Evolutionary conservation across 2,329 filamentous ascomycete species (phyloP).

Genomic region (Hawksworthiomyces lignivorus): DNA sequence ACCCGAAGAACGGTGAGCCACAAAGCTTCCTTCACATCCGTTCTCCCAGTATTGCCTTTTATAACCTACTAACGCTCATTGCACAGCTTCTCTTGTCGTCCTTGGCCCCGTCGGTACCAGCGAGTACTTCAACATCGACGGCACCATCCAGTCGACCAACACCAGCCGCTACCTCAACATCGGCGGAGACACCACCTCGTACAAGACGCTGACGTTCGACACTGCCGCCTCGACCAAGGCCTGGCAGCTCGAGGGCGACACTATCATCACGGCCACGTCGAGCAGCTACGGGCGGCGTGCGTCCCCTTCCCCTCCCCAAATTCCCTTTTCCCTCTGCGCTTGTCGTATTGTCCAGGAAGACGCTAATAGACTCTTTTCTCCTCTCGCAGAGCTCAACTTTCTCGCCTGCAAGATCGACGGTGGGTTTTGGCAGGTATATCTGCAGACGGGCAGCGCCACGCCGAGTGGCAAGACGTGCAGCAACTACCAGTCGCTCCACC

Average conservation of each 20-base stretch:
- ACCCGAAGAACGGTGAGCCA: conserved; percentile 31
- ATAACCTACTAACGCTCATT: too few relatives aligned
- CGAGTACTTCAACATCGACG: conserved; percentile 41
- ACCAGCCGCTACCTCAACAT: conserved; percentile 42
- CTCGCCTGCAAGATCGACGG: conserved; percentile 36
- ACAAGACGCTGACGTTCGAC: conserved; percentile 43
- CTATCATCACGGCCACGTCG: conserved; percentile 35
- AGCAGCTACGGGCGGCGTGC: conserved; percentile 36
- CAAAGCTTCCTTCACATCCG: too few relatives aligned
- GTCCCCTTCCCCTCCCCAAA: conserved; percentile 14
- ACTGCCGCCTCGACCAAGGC: conserved; percentile 33
- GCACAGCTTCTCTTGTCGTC: conserved; percentile 33
- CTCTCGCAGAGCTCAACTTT: conserved; percentile 39
- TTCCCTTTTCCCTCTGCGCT: too few relatives aligned
- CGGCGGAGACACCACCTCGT: conserved; percentile 35
- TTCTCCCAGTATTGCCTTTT: too few relatives aligned
- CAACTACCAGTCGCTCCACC: conserved; percentile 47
- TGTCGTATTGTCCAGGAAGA: too few relatives aligned
- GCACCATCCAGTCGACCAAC: conserved; percentile 41
- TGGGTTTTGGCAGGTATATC: conserved; percentile 41
- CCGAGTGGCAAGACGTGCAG: conserved; percentile 43
- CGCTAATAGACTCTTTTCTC: too few relatives aligned
- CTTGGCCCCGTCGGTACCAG: conserved; percentile 42
- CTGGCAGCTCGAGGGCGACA: conserved; percentile 41
- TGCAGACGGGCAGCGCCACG: conserved; percentile 43